Conservation (phyloP, 768 basidiomycete genomes). For the Boletus bicolor region DNA sequence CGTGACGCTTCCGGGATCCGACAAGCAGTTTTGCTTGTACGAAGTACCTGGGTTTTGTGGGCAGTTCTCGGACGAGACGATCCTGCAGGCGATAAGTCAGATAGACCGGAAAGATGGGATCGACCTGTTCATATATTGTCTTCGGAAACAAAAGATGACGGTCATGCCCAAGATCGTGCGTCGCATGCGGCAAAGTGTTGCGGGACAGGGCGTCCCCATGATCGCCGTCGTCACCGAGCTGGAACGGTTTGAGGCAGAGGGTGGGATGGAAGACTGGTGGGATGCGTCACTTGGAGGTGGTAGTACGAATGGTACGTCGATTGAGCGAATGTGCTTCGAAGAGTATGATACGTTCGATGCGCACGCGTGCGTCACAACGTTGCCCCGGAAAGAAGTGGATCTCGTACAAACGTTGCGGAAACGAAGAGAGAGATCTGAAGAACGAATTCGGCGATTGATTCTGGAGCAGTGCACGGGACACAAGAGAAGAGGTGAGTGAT, state of each 20-base stretch:
- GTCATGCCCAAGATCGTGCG: slow-evolving; percentile 13
- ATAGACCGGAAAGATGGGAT: slow-evolving; percentile 16
- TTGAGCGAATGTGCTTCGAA: slow-evolving; percentile 21
- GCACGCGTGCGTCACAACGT: slow-evolving; percentile 40
- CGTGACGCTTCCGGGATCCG: background rate
- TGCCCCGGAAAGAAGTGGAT: slow-evolving; percentile 15
- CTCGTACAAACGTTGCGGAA: slow-evolving; percentile 12
- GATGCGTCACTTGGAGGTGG: background rate
- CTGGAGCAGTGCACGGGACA: slow-evolving; percentile 7
- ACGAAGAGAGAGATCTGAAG: slow-evolving; percentile 18
- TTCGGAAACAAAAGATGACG: slow-evolving; percentile 17
- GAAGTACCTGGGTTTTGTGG: slow-evolving; percentile 25
- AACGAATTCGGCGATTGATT: slow-evolving; percentile 13
- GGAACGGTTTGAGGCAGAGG: slow-evolving; percentile 16
- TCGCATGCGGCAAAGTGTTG: slow-evolving; percentile 1
- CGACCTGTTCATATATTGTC: slow-evolving; percentile 26
- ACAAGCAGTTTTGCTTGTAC: slow-evolving; percentile 13
- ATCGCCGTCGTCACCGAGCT: slow-evolving; percentile 28
- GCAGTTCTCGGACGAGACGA: background rate
- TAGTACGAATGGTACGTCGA: slow-evolving; percentile 27
- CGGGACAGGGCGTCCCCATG: slow-evolving; percentile 10
- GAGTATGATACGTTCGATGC: slow-evolving; percentile 29
- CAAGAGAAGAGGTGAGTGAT: slow-evolving; percentile 15
- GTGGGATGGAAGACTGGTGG: slow-evolving; percentile 35
- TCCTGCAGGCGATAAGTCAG: slow-evolving; percentile 15